Conservation (phyloP, 2,329 filamentous ascomycete species). For the Penicillium sp. region DNA sequence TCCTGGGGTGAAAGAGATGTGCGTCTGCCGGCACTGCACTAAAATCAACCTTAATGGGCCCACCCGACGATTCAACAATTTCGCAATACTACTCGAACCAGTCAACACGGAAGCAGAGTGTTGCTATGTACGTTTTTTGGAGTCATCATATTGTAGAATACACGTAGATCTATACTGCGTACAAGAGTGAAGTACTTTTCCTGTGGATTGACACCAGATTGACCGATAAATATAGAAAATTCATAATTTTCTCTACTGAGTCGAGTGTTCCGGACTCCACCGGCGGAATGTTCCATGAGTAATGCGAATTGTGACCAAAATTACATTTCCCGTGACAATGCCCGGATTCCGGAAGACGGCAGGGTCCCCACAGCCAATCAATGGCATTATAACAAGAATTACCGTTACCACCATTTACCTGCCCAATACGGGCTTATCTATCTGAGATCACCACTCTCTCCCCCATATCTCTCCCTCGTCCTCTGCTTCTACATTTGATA, state of each 20-base stretch:
- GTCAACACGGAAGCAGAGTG: background rate
- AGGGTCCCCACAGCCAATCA: slow-evolving; percentile 15
- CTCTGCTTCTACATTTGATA: slow-evolving; percentile 6
- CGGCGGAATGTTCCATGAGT: slow-evolving; percentile 25
- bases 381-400: slow-evolving; percentile 2
- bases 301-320: slow-evolving; percentile 3
- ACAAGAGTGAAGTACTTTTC: no score
- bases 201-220: background rate
- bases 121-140: background rate
- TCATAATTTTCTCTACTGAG: background rate
- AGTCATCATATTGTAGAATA: no score
- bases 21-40: slow-evolving; percentile 24
- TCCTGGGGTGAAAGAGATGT: slow-evolving; percentile 15
- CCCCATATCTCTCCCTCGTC: background rate
- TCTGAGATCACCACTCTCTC: slow-evolving; percentile 19
- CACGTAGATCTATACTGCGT: no score
- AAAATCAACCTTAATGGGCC: slow-evolving; percentile 24
- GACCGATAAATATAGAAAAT: background rate
- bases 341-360: slow-evolving; percentile 12
- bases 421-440: slow-evolving; percentile 27
- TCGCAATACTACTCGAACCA: background rate
- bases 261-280: slow-evolving; percentile 21
- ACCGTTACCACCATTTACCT: slow-evolving; percentile 16
- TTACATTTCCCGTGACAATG: background rate
- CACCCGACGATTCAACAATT: slow-evolving; percentile 8